phyloP scores from a whole-genome alignment of 192 early-diverging fungal genomes.

The Podila epigama region DNA sequence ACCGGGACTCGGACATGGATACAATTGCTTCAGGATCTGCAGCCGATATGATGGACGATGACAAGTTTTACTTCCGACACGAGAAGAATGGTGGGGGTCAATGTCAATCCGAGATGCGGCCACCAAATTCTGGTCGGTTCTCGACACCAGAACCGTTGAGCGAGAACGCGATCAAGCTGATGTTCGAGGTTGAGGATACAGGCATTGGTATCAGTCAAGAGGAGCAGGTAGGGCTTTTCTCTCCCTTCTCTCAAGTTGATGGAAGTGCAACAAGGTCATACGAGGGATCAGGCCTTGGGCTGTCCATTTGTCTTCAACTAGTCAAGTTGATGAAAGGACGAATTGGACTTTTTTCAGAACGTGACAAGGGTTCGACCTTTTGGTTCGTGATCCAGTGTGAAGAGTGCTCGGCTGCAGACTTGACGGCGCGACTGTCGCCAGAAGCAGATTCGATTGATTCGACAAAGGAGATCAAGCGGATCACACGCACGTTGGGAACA shows the following conservation, averaged over 20 bases:
- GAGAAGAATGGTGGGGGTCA: conserved; percentile 33
- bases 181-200: conserved; percentile 56
- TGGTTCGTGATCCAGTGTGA: conserved; percentile 56
- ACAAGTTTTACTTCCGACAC: conserved; percentile 42
- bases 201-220: conserved; percentile 58
- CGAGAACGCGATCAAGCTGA: conserved; percentile 45
- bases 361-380: conserved; percentile 55
- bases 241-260: conserved; percentile 73
- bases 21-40: background rate
- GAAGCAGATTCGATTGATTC: conserved; percentile 27
- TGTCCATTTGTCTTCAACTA: conserved; percentile 67
- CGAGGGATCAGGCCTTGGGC: conserved; percentile 72
- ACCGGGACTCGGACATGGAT: conserved; percentile 29
- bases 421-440: background rate
- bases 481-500: conserved; percentile 35
- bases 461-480: conserved; percentile 46
- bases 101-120: conserved; percentile 34
- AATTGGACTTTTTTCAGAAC: conserved; percentile 52
- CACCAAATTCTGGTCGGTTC: conserved; percentile 42
- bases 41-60: conserved; percentile 23
- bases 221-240: conserved; percentile 52
- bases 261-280: conserved; percentile 69
- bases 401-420: conserved; percentile 7
- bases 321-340: conserved; percentile 68
- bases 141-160: conserved; percentile 42